phyloP scores from a whole-genome alignment of 2,329 filamentous ascomycete genomes.

The Davidsoniella eucalypti region DNA sequence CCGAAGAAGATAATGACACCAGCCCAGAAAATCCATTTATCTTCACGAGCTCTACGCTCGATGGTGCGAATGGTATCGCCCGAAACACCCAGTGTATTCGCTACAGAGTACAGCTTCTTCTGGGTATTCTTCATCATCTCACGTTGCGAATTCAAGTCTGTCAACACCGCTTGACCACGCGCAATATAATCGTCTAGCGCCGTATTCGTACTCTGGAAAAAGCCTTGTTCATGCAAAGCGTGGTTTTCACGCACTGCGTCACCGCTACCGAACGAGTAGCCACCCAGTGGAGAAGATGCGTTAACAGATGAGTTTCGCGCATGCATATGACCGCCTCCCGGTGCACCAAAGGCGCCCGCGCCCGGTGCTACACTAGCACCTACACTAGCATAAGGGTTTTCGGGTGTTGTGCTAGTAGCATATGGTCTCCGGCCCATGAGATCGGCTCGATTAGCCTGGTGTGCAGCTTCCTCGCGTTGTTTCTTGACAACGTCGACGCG shows the following conservation, averaged over 20 bases:
- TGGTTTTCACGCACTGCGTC: slow-evolving; percentile 62
- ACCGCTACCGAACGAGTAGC: slow-evolving; percentile 30
- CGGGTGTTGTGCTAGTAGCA: slow-evolving; percentile 53
- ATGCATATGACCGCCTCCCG: background rate
- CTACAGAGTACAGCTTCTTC: slow-evolving; percentile 75
- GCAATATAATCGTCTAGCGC: slow-evolving; percentile 92
- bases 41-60: slow-evolving; percentile 75
- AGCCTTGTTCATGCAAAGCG: slow-evolving; percentile 75
- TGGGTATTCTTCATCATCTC: slow-evolving; percentile 95
- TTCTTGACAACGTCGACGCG: slow-evolving; percentile 65
- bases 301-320: slow-evolving; percentile 1
- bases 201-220: slow-evolving; percentile 65
- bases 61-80: slow-evolving; percentile 97
- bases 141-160: slow-evolving; percentile 73
- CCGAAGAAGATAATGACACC: slow-evolving; percentile 74
- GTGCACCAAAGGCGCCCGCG: background rate
- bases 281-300: slow-evolving; percentile 1
- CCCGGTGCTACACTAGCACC: slow-evolving; percentile 12
- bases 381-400: slow-evolving; percentile 73
- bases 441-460: slow-evolving; percentile 54
- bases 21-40: slow-evolving; percentile 94
- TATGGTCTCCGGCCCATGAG: slow-evolving; percentile 75
- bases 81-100: slow-evolving; percentile 82
- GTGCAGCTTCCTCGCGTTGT: slow-evolving; percentile 56
- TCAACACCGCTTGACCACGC: slow-evolving; percentile 73